Evolutionary conservation across 148 eudicot genomes (phyloP), one percentile per base, ranked within the genome.

Genomic region (Beta vulgaris): DNA sequence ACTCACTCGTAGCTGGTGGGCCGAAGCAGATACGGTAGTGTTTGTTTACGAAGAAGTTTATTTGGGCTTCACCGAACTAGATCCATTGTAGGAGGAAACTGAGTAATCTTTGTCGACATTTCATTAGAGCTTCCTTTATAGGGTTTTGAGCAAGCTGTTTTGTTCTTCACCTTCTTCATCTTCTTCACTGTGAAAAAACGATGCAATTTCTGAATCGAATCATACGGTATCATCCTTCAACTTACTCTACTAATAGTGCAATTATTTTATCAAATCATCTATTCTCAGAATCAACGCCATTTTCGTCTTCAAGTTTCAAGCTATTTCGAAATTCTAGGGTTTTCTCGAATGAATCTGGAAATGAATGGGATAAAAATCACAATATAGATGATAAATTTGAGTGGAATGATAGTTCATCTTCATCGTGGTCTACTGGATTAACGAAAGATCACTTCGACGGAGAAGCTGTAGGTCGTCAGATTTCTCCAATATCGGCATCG

Each of bases 371-470:
- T 39, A 40, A 64, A 19, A 25, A 69, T 69, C 31, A 29, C n/a
- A 25, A 59, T 31, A 60, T 46, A 57, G 48, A 58, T 51, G 86
- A 83, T 43, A 81, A 74, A 21, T 74, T 82, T 58, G 80, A 75
- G 16, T 87, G 96, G 93, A 87, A 84, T 19, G 91, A 84, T 16
- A 40, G 62, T 31, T 65, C 88, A 1, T 83, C 97, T 0, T 69
- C 89, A 1, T 84, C 97, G 0, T 93, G 98, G 97, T 87, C 96
- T 26, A 87, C 96, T 26, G 98, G 98, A 3, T 73, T 94, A 34
- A 91, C 93, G 26, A 94, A 89, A 69, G 96, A 87, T 69, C 90
- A 87, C 71, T 85, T 94, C 58, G 93, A 87, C 66, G 98, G 98
- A 21, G 91, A 91, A 70, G 87, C 53, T 6, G 82, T 90, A 16